Evolutionary conservation across 495 filamentous ascomycete genomes (phyloP), one percentile per base, ranked within the genome.

Genomic region (Pyrenopolyporus hunteri): DNA sequence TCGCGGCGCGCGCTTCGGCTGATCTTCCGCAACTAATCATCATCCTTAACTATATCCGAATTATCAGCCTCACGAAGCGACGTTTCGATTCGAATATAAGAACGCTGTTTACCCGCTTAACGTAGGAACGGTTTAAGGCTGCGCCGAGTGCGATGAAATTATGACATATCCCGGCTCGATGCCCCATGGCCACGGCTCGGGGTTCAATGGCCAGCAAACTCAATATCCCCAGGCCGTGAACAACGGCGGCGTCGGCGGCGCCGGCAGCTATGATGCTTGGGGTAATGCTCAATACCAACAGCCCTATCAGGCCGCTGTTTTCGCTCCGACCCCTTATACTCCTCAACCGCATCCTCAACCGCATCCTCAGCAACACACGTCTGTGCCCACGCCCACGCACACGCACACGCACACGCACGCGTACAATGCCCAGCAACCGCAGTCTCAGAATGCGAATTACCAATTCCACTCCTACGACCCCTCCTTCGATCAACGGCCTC

Each of bases 121-220:
- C 43, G 55, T 25, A 52, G 53, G 44, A 35, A 59, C 55, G 47
- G 50, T 4, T 57, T 35, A 59, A 40, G 28, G 59, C 32, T 25
- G 49, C 56, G 37, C 33, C 33, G 32, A 63, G 33, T 63, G 59
- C 57, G 37, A 68, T 63, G 66, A 59, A 69, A 71, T 67, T 69
- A 78, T 77, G 74, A 75, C 66, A 63, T 77, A 74, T 70, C 70
- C 71, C 57, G 73, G 69, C 67, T 69, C 71, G 50, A 73, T 77
- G 67, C 78, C 78, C 64, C 71, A 72, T 53, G 76, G 73, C 45
- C 74, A 78, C 62, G 70, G 57, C 59, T 66, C 64, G 53, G 69
- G 65, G 44, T 80, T 72, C 68, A 66, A 73, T 63, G 68, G 68
- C 67, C 75, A 78, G 54, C 69, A 72, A 53, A 60, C 33, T 47